Evolutionary conservation across 768 basidiomycete species (phyloP).

Genomic region (Kwoniella sp.): DNA sequence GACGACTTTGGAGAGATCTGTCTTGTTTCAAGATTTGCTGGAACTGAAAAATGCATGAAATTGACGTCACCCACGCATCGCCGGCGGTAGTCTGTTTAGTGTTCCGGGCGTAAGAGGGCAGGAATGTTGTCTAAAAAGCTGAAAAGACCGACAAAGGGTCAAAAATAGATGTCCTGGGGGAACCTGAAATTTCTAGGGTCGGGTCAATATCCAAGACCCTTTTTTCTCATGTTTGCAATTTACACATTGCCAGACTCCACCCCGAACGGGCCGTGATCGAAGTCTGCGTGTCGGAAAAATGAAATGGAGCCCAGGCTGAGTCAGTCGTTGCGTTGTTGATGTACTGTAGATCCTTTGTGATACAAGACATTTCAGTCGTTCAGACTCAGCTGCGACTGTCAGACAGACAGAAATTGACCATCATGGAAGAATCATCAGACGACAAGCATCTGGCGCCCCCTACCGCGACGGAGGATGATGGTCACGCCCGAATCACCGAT

Average conservation of each 20-base stretch:
- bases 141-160: neutral
- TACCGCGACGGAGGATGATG: neutral
- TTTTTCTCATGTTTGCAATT: neutral
- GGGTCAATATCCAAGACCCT: neutral
- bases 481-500: conserved; percentile 21
- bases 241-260: neutral
- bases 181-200: neutral
- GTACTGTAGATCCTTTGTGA: neutral
- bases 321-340: neutral
- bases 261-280: neutral
- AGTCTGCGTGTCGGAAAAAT: conserved; percentile 1
- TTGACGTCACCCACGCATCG: conserved; percentile 12
- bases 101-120: neutral
- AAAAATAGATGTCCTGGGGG: neutral
- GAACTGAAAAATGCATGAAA: neutral
- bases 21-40: conserved; percentile 4
- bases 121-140: no score
- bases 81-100: neutral
- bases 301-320: neutral
- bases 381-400: neutral
- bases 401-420: neutral
- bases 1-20: neutral
- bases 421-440: conserved; percentile 5
- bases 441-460: conserved; percentile 5
- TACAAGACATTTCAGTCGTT: neutral